Conservation (phyloP, 768 basidiomycete species). For the Macrocybe gigantea region DNA sequence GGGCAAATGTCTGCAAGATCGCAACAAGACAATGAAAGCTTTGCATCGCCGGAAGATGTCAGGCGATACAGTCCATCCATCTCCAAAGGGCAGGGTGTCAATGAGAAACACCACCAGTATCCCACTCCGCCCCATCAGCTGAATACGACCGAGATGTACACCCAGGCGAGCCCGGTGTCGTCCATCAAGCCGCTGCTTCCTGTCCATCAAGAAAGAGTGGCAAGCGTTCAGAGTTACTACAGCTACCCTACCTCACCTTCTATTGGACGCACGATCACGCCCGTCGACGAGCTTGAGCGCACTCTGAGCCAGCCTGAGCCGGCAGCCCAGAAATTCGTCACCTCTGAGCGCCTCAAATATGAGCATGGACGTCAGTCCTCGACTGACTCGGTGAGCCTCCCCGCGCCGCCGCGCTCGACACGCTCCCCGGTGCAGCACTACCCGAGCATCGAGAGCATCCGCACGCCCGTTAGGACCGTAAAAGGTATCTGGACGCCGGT, state of each 20-base stretch:
- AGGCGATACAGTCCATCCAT: conserved; percentile 15
- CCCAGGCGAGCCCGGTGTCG: conserved; percentile 3
- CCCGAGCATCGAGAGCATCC: conserved; percentile 8
- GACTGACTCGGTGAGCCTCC: conserved; percentile 22
- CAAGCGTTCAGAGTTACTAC: conserved; percentile 15
- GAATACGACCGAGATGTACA: conserved; percentile 6
- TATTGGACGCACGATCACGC: conserved; percentile 21
- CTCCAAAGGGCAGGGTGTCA: conserved; percentile 11
- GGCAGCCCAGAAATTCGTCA: conserved; percentile 1
- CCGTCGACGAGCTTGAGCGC: conserved; percentile 14
- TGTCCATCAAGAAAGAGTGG: conserved; percentile 16
- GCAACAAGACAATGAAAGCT: conserved; percentile 21
- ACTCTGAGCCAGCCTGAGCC: conserved; percentile 16
- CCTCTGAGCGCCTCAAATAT: background rate
- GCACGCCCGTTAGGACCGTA: background rate
- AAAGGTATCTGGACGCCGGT: conserved; percentile 6
- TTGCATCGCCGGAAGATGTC: conserved; percentile 14
- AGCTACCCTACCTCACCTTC: conserved; percentile 14
- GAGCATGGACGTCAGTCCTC: conserved; percentile 20
- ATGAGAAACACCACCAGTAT: conserved; percentile 9
- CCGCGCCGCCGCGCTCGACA: conserved; percentile 29
- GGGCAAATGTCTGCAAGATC: conserved; percentile 13
- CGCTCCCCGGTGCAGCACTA: conserved; percentile 17
- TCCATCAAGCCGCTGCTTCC: conserved; percentile 10
- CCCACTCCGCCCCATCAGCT: conserved; percentile 6